Percentiles rank a stretch among this genome's conserved stretches.
phyloP scores from a whole-genome alignment of 805 yeast genomes.

The Lipomyces starkeyi region DNA sequence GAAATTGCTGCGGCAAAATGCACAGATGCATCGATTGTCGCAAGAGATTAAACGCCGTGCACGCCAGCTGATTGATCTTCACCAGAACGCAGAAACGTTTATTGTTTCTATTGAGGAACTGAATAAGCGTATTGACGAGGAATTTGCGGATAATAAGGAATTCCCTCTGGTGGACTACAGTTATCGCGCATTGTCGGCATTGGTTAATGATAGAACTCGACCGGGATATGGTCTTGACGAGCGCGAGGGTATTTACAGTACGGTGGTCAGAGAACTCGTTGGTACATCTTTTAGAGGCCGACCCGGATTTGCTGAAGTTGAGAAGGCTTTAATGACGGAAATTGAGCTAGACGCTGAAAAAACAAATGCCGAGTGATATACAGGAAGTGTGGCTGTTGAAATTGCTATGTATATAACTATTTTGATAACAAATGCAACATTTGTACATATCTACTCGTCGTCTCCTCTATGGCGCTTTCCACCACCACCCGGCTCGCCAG shows the following conservation, averaged over 20 bases:
- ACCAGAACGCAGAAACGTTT: not conserved
- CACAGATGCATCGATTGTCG: slow-evolving; percentile 7
- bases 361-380: not conserved
- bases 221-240: not conserved
- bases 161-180: slow-evolving; percentile 5
- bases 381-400: not conserved
- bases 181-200: slow-evolving; percentile 1
- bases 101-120: slow-evolving; percentile 5
- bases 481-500: slow-evolving; percentile 44
- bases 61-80: not conserved
- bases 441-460: slow-evolving; percentile 9
- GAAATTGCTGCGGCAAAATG: slow-evolving; percentile 7
- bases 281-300: not conserved
- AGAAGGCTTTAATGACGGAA: not conserved
- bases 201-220: not conserved
- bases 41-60: not conserved
- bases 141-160: slow-evolving; percentile 19
- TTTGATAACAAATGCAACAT: not conserved
- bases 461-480: slow-evolving; percentile 42
- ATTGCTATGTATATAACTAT: not conserved
- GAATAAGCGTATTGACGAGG: slow-evolving; percentile 4
- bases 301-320: not conserved
- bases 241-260: not conserved
- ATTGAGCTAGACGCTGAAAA: not conserved
- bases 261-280: not conserved